Conservation (phyloP, 441 rosid species). For the Syzygium syzygioides region DNA sequence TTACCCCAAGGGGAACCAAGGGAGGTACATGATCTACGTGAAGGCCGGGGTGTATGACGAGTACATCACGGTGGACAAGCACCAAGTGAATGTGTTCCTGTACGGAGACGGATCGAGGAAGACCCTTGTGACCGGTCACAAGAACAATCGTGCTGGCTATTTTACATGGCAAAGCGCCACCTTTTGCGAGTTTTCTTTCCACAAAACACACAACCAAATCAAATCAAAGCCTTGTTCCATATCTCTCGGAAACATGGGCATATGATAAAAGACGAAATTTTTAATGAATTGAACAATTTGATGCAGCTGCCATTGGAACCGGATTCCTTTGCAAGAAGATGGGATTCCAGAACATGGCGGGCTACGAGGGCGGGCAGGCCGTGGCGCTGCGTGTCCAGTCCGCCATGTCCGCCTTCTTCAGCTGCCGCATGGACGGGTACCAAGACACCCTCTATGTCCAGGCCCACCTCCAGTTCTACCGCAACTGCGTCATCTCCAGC, state of each 20-base stretch:
- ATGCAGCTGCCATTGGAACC: constrained; percentile 22
- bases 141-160: constrained; percentile 1
- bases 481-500: constrained; percentile 27
- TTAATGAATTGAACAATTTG: background rate
- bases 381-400: constrained; percentile 25
- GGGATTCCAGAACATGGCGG: constrained; percentile 27
- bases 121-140: constrained; percentile 23
- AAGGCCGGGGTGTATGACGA: constrained; percentile 40
- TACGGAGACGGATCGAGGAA: constrained; percentile 29
- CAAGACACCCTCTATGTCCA: constrained; percentile 32
- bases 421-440: constrained; percentile 29
- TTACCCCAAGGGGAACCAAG: constrained; percentile 26
- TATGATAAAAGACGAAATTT: background rate
- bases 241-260: too few species aligned
- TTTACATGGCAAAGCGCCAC: constrained; percentile 15
- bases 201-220: background rate
- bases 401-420: constrained; percentile 15
- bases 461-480: constrained; percentile 24
- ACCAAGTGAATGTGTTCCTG: constrained; percentile 15
- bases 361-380: constrained; percentile 23
- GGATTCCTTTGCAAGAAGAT: constrained; percentile 27
- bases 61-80: constrained; percentile 10
- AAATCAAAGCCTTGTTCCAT: background rate
- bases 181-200: constrained; percentile 9
- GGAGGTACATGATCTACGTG: constrained; percentile 37